These are phyloP conservation scores for Xylaria sp. DNA, from an alignment of 495 filamentous ascomycete species.

Conservation along the genomic window DNA sequence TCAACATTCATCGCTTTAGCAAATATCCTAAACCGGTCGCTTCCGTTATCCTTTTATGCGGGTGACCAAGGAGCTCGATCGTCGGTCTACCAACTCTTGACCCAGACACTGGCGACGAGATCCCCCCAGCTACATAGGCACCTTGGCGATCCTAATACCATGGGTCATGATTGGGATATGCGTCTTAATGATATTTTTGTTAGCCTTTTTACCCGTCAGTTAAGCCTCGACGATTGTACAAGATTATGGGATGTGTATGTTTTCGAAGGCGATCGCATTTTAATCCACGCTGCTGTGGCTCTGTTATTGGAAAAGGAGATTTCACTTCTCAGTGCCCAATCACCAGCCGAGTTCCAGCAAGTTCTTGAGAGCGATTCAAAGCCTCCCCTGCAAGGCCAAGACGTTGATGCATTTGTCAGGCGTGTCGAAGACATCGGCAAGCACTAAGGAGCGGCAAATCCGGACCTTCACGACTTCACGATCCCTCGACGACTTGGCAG, in stretches of 20 bases:
- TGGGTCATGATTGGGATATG: constrained; percentile 47
- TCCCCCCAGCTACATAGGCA: constrained; percentile 73
- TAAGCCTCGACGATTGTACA: constrained; percentile 72
- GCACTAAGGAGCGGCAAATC: background rate
- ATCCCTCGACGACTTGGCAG: constrained; percentile 1
- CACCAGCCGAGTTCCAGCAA: constrained; percentile 40
- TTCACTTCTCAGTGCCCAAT: constrained; percentile 46
- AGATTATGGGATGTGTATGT: constrained; percentile 94
- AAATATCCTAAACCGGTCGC: constrained; percentile 86
- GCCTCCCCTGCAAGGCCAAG: constrained; percentile 2
- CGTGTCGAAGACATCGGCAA: constrained; percentile 1
- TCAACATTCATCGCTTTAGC: constrained; percentile 83
- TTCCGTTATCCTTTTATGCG: constrained; percentile 87
- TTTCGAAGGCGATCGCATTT: constrained; percentile 86
- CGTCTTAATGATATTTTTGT: constrained; percentile 62
- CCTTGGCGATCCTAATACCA: constrained; percentile 56
- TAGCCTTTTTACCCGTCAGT: constrained; percentile 59
- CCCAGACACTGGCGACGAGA: constrained; percentile 75
- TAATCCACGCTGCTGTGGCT: constrained; percentile 81
- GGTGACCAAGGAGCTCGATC: constrained; percentile 74
- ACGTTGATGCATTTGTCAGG: constrained; percentile 20
- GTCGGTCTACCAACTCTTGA: constrained; percentile 73
- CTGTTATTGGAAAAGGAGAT: constrained; percentile 61
- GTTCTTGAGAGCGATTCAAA: constrained; percentile 33
- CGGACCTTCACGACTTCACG: constrained; percentile 18